These are phyloP conservation scores for Microsporum canis DNA, from an alignment of 2,329 filamentous ascomycete species.

Conservation along the genomic window DNA sequence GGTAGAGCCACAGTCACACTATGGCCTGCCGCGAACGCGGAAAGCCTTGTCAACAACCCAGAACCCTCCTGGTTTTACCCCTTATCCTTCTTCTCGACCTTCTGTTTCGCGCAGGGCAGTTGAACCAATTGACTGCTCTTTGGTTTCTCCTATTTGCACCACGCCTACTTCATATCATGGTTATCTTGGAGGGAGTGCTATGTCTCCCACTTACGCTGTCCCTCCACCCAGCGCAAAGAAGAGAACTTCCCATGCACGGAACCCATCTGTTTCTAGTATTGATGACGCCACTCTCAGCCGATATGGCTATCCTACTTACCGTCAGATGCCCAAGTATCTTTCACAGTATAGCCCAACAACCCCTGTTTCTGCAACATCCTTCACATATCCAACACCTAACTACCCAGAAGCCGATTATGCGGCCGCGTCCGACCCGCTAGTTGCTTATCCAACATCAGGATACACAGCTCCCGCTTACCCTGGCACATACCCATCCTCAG, in stretches of 20 bases:
- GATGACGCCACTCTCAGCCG: slow-evolving; percentile 55
- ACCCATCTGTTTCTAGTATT: slow-evolving; percentile 56
- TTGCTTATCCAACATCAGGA: slow-evolving; percentile 15
- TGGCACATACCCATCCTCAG: background rate
- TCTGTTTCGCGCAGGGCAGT: slow-evolving; percentile 36
- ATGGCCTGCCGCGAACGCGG: slow-evolving; percentile 46
- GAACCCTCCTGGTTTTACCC: slow-evolving; percentile 40
- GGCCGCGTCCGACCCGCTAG: slow-evolving; percentile 15
- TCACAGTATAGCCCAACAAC: slow-evolving; percentile 31
- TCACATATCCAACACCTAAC: slow-evolving; percentile 24
- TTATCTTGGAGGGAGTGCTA: slow-evolving; percentile 39
- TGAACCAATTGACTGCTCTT: slow-evolving; percentile 34
- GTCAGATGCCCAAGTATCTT: slow-evolving; percentile 54
- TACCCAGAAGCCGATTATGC: slow-evolving; percentile 16
- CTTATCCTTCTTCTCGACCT: slow-evolving; percentile 36
- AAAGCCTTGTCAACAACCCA: slow-evolving; percentile 43
- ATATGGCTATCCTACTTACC: slow-evolving; percentile 77
- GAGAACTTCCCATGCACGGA: slow-evolving; percentile 38
- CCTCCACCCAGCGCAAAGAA: slow-evolving; percentile 31
- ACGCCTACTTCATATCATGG: slow-evolving; percentile 27
- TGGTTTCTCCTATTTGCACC: slow-evolving; percentile 34
- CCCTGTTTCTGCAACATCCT: slow-evolving; percentile 31
- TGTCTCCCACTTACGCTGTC: slow-evolving; percentile 51
- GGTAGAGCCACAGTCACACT: slow-evolving; percentile 47
- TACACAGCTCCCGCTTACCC: slow-evolving; percentile 32